Percentiles rank a stretch among this genome's conserved stretches.
phyloP scores from a whole-genome alignment of 75 land plant species.

The Ceratopteris richardii region DNA sequence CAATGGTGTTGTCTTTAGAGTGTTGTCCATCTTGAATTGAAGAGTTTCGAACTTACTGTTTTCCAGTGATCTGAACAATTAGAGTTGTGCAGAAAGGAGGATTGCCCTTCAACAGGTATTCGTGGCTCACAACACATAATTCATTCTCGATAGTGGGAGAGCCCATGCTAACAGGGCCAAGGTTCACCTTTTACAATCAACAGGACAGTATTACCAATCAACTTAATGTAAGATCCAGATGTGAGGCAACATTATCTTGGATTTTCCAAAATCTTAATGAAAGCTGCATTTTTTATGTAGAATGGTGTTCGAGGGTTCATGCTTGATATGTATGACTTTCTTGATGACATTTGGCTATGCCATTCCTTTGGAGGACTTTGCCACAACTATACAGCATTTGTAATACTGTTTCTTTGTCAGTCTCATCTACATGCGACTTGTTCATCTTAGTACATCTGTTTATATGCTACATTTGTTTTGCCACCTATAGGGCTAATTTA shows the following conservation, averaged over 20 bases:
- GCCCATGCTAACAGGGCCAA: constrained; percentile 33
- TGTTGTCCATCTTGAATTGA: too few species aligned
- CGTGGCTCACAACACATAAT: constrained; percentile 87
- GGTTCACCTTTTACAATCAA: constrained; percentile 45
- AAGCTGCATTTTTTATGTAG: constrained; percentile 22
- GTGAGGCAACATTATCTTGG: not conserved
- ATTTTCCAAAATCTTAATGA: not conserved
- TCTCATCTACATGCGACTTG: too few species aligned
- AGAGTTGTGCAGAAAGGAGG: constrained; percentile 33
- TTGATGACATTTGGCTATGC: constrained; percentile 69
- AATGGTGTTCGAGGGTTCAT: constrained; percentile 71
- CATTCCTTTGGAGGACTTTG: constrained; percentile 68
- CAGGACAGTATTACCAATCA: constrained; percentile 62
- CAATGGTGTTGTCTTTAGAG: too few species aligned
- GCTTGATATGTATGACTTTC: constrained; percentile 74
- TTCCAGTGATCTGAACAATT: not conserved
- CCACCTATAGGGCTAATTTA: too few species aligned
- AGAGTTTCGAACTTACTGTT: not conserved
- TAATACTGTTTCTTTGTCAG: constrained; percentile 14
- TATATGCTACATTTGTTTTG: too few species aligned
- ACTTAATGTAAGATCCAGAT: constrained; percentile 40
- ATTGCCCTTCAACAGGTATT: constrained; percentile 65
- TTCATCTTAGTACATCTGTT: too few species aligned
- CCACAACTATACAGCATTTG: constrained; percentile 57
- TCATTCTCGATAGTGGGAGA: constrained; percentile 43